phyloP scores from a whole-genome alignment of 2,329 filamentous ascomycete genomes.

The Ciborinia camelliae region DNA sequence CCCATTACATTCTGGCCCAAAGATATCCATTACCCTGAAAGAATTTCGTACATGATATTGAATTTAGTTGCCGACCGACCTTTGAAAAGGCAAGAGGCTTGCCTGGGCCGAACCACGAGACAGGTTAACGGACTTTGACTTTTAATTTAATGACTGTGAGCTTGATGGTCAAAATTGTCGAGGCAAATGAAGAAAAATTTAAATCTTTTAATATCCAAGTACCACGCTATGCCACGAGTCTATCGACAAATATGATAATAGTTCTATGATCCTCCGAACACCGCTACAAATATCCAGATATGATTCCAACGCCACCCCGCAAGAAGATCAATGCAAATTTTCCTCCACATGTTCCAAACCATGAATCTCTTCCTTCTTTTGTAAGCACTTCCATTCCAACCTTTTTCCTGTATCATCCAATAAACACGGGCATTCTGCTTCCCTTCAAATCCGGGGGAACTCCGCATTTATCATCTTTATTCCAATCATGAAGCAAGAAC shows the following conservation, averaged over 20 bases:
- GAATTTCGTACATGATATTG: no score
- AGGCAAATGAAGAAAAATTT: neutral
- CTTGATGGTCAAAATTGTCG: neutral
- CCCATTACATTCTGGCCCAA: no score
- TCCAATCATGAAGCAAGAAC: conserved; percentile 56
- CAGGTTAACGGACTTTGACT: no score
- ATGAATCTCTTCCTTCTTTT: neutral
- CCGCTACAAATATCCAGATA: neutral
- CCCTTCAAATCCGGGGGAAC: conserved; percentile 52
- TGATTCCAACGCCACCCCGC: neutral
- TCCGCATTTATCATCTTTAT: conserved; percentile 51
- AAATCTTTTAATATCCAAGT: neutral
- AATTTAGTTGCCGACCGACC: no score
- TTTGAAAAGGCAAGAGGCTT: no score
- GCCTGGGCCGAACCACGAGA: no score
- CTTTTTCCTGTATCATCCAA: conserved; percentile 38
- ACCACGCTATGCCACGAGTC: neutral
- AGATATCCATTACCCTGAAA: no score
- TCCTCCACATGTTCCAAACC: neutral
- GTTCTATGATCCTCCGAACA: conserved; percentile 5
- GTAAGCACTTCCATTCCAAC: neutral
- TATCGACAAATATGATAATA: neutral
- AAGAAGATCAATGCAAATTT: neutral
- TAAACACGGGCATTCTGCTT: conserved; percentile 55
- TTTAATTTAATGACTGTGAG: no score